Evolutionary conservation across 495 filamentous ascomycete genomes (phyloP).

Genomic region (Entonaema liquescens): DNA sequence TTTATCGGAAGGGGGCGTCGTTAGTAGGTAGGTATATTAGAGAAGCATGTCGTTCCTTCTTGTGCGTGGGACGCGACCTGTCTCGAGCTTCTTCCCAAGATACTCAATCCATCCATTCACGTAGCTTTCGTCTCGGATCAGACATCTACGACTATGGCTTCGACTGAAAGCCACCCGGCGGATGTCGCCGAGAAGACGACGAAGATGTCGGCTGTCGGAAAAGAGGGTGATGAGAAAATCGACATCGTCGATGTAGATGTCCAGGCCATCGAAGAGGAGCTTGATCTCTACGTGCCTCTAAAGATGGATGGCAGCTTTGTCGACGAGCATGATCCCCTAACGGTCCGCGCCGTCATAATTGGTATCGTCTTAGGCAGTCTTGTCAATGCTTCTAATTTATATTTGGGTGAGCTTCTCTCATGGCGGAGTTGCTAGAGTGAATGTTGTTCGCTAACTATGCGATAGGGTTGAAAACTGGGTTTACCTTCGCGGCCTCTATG

Average conservation of each 20-base stretch:
- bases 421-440: background rate
- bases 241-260: slow-evolving; percentile 34
- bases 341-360: slow-evolving; percentile 63
- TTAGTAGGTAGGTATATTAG: slow-evolving; percentile 19
- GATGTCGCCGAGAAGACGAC: slow-evolving; percentile 31
- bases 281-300: slow-evolving; percentile 60
- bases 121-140: slow-evolving; percentile 19
- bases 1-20: slow-evolving; percentile 4
- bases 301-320: slow-evolving; percentile 54
- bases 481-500: slow-evolving; percentile 67
- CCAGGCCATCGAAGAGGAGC: slow-evolving; percentile 48
- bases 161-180: slow-evolving; percentile 31
- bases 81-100: background rate
- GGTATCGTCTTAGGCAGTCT: slow-evolving; percentile 67
- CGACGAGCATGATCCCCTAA: slow-evolving; percentile 61
- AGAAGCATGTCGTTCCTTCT: slow-evolving; percentile 14
- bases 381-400: slow-evolving; percentile 72
- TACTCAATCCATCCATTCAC: slow-evolving; percentile 19
- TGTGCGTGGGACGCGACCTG: background rate
- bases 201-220: slow-evolving; percentile 21
- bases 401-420: slow-evolving; percentile 59
- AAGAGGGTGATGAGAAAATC: slow-evolving; percentile 34
- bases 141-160: slow-evolving; percentile 37
- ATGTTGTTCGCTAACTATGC: slow-evolving; percentile 36
- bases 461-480: slow-evolving; percentile 70